These are phyloP conservation scores for Penicillium sp. DNA, from an alignment of 2,329 filamentous ascomycete species.

Conservation along the genomic window DNA sequence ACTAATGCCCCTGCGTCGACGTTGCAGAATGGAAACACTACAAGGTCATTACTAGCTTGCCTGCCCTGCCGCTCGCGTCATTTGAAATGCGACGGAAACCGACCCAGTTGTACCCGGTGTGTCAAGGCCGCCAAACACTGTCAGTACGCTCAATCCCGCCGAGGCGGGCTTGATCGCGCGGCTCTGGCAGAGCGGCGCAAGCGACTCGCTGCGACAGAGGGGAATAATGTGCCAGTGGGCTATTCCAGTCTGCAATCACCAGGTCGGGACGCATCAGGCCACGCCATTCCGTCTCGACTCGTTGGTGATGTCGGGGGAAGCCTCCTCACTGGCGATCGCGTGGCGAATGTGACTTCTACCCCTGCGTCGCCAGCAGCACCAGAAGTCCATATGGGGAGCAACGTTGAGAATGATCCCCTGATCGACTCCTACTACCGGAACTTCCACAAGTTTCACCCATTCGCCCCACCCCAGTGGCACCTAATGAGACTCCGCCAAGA, in stretches of 20 bases:
- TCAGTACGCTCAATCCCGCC: constrained; percentile 52
- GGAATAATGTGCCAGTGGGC: no score
- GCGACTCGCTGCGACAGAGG: constrained; percentile 10
- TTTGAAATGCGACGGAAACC: constrained; percentile 52
- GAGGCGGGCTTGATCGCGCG: constrained; percentile 39
- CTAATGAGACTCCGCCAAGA: constrained; percentile 18
- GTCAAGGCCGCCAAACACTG: constrained; percentile 47
- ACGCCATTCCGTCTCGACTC: background rate
- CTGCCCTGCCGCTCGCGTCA: constrained; percentile 42
- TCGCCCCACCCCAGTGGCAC: constrained; percentile 27
- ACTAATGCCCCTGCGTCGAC: no score
- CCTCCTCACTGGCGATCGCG: constrained; percentile 4
- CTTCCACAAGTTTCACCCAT: constrained; percentile 36
- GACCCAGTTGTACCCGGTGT: constrained; percentile 49
- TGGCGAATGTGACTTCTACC: background rate
- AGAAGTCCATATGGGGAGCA: background rate
- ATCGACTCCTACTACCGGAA: constrained; percentile 35
- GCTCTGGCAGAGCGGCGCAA: constrained; percentile 27
- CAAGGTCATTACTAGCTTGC: constrained; percentile 21
- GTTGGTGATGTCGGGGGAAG: background rate
- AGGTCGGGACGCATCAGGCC: no score
- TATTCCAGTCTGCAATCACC: background rate
- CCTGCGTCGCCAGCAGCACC: background rate
- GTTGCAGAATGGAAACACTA: no score
- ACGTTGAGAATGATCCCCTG: constrained; percentile 19